Evolutionary conservation across 208 protist genomes (phyloP).

Genomic region (Lotmaria passim): DNA sequence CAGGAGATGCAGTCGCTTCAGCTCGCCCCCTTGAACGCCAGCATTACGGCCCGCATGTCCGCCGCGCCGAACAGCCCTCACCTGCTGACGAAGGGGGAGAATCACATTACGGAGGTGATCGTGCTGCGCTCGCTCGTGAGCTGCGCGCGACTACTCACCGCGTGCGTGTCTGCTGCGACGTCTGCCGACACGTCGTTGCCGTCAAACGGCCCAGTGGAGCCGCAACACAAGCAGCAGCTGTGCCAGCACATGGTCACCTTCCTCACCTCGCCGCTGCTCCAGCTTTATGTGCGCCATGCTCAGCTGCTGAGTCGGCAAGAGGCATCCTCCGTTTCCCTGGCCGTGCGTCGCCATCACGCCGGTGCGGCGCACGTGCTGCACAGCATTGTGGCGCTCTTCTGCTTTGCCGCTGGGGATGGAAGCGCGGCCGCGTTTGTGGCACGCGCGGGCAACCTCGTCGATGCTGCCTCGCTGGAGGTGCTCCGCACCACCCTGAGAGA

Average conservation of each 20-base stretch:
- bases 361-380: slow-evolving; percentile 15
- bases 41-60: background rate
- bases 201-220: background rate
- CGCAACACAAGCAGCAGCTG: background rate
- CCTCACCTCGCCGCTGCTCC: background rate
- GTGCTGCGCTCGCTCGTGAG: slow-evolving; percentile 27
- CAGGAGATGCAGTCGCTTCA: slow-evolving; percentile 12
- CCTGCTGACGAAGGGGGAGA: slow-evolving; percentile 9
- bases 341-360: background rate
- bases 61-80: background rate
- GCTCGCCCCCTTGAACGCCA: background rate
- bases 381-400: slow-evolving; percentile 12
- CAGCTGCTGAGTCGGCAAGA: background rate
- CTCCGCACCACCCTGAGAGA: background rate
- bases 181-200: background rate
- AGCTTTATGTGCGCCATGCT: slow-evolving; percentile 1
- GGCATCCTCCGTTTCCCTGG: too few relatives aligned
- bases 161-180: background rate
- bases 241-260: slow-evolving; percentile 4
- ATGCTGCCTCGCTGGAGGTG: background rate
- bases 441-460: background rate
- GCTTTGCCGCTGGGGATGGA: background rate
- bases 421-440: background rate
- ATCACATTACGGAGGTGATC: slow-evolving; percentile 12
- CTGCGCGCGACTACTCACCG: slow-evolving; percentile 24